Percentiles rank a stretch among this genome's conserved stretches.
Evolutionary conservation across 1,284 basidiomycete species (phyloP).

Genomic region (Ustilago curta): DNA sequence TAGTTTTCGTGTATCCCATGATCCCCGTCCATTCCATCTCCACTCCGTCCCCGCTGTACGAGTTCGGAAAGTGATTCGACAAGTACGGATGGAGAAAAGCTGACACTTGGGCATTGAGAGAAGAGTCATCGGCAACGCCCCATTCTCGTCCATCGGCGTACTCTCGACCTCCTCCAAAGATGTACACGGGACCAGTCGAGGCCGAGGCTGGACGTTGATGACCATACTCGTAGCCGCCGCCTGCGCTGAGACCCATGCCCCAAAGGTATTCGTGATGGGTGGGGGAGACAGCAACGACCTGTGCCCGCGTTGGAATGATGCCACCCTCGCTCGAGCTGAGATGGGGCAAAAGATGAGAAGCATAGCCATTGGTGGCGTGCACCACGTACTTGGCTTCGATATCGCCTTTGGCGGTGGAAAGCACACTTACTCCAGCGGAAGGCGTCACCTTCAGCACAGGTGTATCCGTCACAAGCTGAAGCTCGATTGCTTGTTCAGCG

Average conservation of each 20-base stretch:
- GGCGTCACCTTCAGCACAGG: conserved; percentile 22
- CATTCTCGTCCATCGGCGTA: conserved; percentile 72
- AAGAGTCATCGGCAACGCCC: conserved; percentile 76
- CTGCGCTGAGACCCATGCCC: conserved; percentile 44
- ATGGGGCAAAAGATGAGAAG: conserved; percentile 77
- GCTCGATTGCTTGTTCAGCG: conserved; percentile 7
- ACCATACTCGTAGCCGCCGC: conserved; percentile 79
- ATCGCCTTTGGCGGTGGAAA: conserved; percentile 5
- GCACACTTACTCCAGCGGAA: neutral
- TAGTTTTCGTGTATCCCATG: conserved; percentile 79
- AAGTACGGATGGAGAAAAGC: conserved; percentile 44
- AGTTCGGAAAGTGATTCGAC: conserved; percentile 71
- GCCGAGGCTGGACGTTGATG: conserved; percentile 75
- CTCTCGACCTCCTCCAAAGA: conserved; percentile 80
- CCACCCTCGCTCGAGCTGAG: conserved; percentile 71
- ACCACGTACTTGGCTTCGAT: conserved; percentile 76
- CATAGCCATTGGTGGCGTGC: conserved; percentile 84
- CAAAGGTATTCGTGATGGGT: conserved; percentile 35
- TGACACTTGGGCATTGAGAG: conserved; percentile 73
- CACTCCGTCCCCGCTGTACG: conserved; percentile 72
- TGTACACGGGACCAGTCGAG: conserved; percentile 71
- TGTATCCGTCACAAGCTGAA: conserved; percentile 32
- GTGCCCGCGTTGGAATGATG: conserved; percentile 80
- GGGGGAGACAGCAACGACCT: conserved; percentile 77
- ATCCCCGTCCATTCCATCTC: conserved; percentile 80